Percentiles rank a stretch among this genome's conserved stretches.
These are phyloP conservation scores for Colletotrichum orchidophilum DNA, from an alignment of 2,329 filamentous ascomycete species.

Conservation along the genomic window DNA sequence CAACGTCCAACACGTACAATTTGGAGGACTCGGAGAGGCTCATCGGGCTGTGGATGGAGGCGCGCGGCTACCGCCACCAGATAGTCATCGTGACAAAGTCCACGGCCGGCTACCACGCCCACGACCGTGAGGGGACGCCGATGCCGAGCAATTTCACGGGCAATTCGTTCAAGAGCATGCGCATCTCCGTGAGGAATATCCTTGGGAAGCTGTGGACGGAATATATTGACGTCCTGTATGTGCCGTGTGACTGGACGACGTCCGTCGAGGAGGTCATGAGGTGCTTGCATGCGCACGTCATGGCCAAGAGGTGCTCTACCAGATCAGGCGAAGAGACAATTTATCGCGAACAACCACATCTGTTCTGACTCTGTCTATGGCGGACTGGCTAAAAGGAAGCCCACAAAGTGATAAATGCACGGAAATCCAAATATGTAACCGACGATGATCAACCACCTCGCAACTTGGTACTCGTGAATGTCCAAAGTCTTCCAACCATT, in stretches of 20 bases:
- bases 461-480: not conserved
- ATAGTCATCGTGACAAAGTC: conserved; percentile 67
- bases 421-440: not conserved
- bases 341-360: not conserved
- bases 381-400: not conserved
- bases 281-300: conserved; percentile 49
- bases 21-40: conserved; percentile 63
- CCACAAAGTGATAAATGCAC: not conserved
- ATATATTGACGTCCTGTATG: conserved; percentile 53
- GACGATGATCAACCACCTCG: not conserved
- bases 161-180: conserved; percentile 52
- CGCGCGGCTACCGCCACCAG: conserved; percentile 58
- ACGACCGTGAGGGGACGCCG: conserved; percentile 47
- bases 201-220: conserved; percentile 54
- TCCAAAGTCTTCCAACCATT: not conserved
- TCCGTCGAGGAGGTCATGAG: conserved; percentile 53
- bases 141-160: conserved; percentile 51
- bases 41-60: conserved; percentile 66
- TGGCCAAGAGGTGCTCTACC: conserved; percentile 50
- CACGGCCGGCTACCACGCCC: conserved; percentile 54
- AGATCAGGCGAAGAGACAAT: not conserved
- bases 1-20: conserved; percentile 68
- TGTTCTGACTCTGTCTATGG: not conserved
- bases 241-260: conserved; percentile 54
- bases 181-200: conserved; percentile 51